A percentile compares a stretch with the other conserved stretches of the same genome.
Evolutionary conservation across 108 stramenopile species (phyloP).

Genomic region (Fragilariopsis cylindrus): DNA sequence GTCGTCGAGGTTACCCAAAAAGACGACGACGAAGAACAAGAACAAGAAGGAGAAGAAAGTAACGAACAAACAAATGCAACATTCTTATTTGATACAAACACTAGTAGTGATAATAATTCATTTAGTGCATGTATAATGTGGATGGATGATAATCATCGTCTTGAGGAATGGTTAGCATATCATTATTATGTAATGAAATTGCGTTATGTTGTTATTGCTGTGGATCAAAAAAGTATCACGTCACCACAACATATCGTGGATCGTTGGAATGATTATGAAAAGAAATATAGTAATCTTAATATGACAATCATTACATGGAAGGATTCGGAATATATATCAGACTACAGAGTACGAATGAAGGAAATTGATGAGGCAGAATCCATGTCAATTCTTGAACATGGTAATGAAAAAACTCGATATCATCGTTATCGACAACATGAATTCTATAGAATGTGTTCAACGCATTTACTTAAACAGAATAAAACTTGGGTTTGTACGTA

Average conservation of each 20-base stretch:
- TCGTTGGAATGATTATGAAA: constrained; percentile 23
- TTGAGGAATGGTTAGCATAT: constrained; percentile 55
- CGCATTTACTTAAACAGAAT: too few relatives aligned
- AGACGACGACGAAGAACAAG: background rate
- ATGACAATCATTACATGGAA: constrained; percentile 6
- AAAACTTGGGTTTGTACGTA: too few relatives aligned
- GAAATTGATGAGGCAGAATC: background rate
- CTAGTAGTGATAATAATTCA: background rate
- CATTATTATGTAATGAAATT: constrained; percentile 44
- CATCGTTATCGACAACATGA: too few relatives aligned
- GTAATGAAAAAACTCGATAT: too few relatives aligned
- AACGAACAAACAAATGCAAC: background rate
- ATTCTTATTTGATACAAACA: background rate
- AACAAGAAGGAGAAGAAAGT: background rate
- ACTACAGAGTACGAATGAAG: background rate
- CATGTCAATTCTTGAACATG: background rate
- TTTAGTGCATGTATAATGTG: constrained; percentile 40
- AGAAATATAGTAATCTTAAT: too few relatives aligned
- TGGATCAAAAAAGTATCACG: constrained; percentile 40
- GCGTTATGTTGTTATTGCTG: constrained; percentile 36
- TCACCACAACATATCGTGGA: constrained; percentile 39
- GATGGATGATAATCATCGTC: constrained; percentile 48
- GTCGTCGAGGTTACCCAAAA: background rate
- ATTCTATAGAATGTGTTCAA: too few relatives aligned
- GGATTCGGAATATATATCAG: background rate